Conservation (phyloP, 495 filamentous ascomycete genomes). For the Pyrenopolyporus hunteri region DNA sequence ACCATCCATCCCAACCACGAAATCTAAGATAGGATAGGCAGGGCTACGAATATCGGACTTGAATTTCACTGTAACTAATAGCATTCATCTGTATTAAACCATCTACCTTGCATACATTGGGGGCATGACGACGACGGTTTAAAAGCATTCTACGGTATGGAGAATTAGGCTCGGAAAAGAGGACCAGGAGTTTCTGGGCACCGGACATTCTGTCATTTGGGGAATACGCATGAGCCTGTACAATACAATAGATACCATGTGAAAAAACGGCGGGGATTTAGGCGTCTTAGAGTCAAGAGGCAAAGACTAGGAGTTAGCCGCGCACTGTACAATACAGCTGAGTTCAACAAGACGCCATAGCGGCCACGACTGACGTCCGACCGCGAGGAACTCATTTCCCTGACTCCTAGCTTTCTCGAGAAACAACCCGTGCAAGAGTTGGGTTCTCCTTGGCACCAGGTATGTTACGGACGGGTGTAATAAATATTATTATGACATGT, state of each 20-base stretch:
- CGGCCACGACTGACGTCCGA: too few relatives aligned
- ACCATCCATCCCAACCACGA: neutral
- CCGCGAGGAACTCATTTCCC: too few relatives aligned
- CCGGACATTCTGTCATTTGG: slow-evolving; percentile 29
- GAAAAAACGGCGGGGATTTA: slow-evolving; percentile 31
- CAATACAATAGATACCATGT: slow-evolving; percentile 40
- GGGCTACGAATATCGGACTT: slow-evolving; percentile 15
- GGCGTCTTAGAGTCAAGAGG: slow-evolving; percentile 20
- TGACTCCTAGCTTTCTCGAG: too few relatives aligned
- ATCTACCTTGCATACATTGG: slow-evolving; percentile 36
- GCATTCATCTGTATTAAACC: slow-evolving; percentile 31
- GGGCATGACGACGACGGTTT: slow-evolving; percentile 22
- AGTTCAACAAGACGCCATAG: slow-evolving; percentile 4
- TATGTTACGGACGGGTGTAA: too few relatives aligned
- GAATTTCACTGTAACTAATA: slow-evolving; percentile 38
- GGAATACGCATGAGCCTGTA: slow-evolving; percentile 36
- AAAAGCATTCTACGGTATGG: slow-evolving; percentile 38
- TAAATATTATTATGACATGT: too few relatives aligned
- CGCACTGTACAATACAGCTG: slow-evolving; percentile 9
- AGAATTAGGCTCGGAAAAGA: slow-evolving; percentile 33
- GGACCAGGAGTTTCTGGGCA: slow-evolving; percentile 38
- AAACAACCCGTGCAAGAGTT: too few relatives aligned
- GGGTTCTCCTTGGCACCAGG: too few relatives aligned
- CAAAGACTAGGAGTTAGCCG: slow-evolving; percentile 11
- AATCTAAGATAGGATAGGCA: slow-evolving; percentile 17